Base-by-base conservation (phyloP, 2,329 filamentous ascomycete genomes). In the Neobulgaria alba region DNA sequence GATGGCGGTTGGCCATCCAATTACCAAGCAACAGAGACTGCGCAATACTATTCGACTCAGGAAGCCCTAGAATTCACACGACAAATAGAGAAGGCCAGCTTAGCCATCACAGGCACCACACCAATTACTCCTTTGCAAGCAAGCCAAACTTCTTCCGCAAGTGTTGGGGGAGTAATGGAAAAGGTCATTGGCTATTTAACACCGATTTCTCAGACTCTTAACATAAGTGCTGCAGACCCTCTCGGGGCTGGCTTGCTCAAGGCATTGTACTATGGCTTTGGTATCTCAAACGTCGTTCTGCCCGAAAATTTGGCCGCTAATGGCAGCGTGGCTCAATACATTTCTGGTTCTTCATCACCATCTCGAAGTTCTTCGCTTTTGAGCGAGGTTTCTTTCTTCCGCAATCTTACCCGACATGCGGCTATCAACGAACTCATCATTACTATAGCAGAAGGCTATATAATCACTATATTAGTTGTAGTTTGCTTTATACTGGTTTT, bases 401-500 rank as follows among this genome's bases (percentile, higher is more conserved):
- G 68, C 31, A 77, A 72, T 39, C 61, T 82, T 16, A 93, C 87
- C 0, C 69, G 77, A 3, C 85, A 79, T 36, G 71, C 82, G 1
- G 69, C 74, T 10, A 57, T 93, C 43, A 96, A 96, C 60, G 78
- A 82, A 35, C 73, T 83, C 38, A 65, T 95, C 12, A 79, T 96
- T 38, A 82, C 88, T 51, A 77, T 90, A 1, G 67, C 95, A 3
- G 92, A 98, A 64, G 92, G 92, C 3, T 89, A 95, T 58, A 76
- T 96, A 35, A 95, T 98, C 52, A 98, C 90, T 1, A 67, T 95
- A 4, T 67, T 93, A 9, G 86, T 96, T 37, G 90, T 98, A 5
- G 74, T 95, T 33, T 88, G 83, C 43, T 98, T 96, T 62, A 95
- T 98, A 44, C 67, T 98, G n/a, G 80, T 98, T 31, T 98, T 98